Conservation (phyloP, 2,329 filamentous ascomycete species). For the Colletotrichum magnum region DNA sequence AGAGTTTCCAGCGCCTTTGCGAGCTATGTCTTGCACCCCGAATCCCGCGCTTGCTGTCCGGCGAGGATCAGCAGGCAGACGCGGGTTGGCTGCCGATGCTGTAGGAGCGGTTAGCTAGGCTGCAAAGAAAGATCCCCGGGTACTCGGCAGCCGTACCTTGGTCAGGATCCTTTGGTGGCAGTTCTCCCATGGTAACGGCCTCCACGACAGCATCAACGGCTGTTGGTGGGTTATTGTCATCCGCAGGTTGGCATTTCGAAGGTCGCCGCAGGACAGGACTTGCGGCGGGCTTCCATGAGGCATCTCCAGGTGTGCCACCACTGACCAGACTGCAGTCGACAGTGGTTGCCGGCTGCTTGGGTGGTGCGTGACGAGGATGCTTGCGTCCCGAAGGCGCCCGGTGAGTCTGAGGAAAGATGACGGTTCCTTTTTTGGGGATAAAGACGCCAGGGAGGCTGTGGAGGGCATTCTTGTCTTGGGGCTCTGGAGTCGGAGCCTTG, state of each 20-base stretch:
- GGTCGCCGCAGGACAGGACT: background rate
- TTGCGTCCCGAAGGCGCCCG: background rate
- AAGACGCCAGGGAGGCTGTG: background rate
- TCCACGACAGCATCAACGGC: background rate
- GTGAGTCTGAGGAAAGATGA: background rate
- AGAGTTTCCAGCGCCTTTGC: background rate
- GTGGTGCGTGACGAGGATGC: too few species aligned
- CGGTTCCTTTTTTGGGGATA: background rate
- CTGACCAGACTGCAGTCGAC: background rate
- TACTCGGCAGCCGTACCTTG: background rate
- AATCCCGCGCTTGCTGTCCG: background rate
- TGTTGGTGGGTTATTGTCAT: background rate
- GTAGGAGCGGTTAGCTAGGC: background rate
- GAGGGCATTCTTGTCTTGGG: background rate
- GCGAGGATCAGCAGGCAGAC: background rate
- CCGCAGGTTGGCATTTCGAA: background rate
- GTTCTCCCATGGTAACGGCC: background rate
- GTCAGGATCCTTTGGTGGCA: background rate
- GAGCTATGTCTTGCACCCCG: background rate
- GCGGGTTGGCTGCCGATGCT: background rate
- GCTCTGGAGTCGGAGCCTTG: background rate
- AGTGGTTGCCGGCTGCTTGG: background rate
- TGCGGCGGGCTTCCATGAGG: background rate
- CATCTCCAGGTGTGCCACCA: background rate
- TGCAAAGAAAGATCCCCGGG: background rate